Base-by-base conservation (phyloP, 148 eudicot genomes). In the Heliosperma pusillum region DNA sequence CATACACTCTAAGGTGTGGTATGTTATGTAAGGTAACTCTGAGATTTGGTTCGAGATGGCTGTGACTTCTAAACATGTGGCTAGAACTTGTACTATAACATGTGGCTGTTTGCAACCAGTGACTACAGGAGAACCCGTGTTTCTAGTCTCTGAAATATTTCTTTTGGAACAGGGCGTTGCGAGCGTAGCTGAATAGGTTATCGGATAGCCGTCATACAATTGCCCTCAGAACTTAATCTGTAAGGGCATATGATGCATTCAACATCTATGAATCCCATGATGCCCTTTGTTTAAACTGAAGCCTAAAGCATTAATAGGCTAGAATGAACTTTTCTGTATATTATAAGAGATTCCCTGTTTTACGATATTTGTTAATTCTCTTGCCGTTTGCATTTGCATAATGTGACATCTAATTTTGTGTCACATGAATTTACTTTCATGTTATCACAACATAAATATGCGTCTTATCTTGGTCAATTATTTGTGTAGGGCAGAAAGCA, bases 401-500 rank as follows among this genome's bases (percentile, higher is more conserved):
- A 22, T 10, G 25, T 22, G 30, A 69, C 25, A 8, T 36, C 42
- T 36, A 36, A 36, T 36, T 36, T 36, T 10, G 42, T 36, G 42
- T 10, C 42, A 36, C 10, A 7, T 36, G 42, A 36, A 36, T 9
- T 27, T 60, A 10, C 21, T 5, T 58, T 58, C 26, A 10, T 20
- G 62, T n/a, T 20, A 55, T 15, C 16, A 20, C 5, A 64, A 30
- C 1, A 15, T 20, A 57, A 20, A 33, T 20, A 9, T 57, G 42
- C 44, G 20, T 55, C 73, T 70, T 29, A 69, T 13, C 20, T 8
- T 53, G 72, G 56, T 33, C 16, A 29, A 59, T 76, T 57, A 61
- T 69, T 45, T 66, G 72, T 83, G 77, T 80, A 83, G 88, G 90
- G 82, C 87, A 87, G 86, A 65, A 83, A 85, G 85, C 74, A 84